phyloP scores from a whole-genome alignment of 2,329 filamentous ascomycete genomes.

The Periconia sp. region DNA sequence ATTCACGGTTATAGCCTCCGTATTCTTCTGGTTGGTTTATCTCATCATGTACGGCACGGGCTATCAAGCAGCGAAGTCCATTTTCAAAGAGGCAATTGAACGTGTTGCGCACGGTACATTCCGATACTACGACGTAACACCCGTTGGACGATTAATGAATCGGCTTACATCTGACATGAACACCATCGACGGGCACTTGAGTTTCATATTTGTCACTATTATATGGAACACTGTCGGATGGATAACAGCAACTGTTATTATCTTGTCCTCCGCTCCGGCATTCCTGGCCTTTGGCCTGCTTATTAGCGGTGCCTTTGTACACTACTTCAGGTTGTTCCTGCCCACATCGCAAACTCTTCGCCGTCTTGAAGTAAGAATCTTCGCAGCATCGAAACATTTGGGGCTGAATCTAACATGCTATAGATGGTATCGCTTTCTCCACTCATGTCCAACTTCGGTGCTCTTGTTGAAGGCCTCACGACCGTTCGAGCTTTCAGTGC shows the following conservation, averaged over 20 bases:
- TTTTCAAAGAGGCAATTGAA: constrained; percentile 73
- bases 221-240: constrained; percentile 72
- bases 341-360: constrained; percentile 82
- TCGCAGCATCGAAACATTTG: not conserved
- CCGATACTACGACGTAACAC: constrained; percentile 88
- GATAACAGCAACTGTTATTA: constrained; percentile 72
- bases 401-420: constrained; percentile 7
- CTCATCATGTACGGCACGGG: constrained; percentile 74
- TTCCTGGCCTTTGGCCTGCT: constrained; percentile 73
- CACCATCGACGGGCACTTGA: constrained; percentile 85
- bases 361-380: constrained; percentile 62
- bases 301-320: constrained; percentile 69
- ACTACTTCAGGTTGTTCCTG: constrained; percentile 75
- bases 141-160: constrained; percentile 89
- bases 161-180: constrained; percentile 87
- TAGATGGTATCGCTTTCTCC: constrained; percentile 83
- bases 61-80: constrained; percentile 72
- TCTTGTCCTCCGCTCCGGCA: constrained; percentile 74
- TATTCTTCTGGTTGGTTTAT: constrained; percentile 60
- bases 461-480: constrained; percentile 79
- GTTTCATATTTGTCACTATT: constrained; percentile 70
- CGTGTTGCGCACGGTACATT: constrained; percentile 80
- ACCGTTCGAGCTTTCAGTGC: constrained; percentile 84
- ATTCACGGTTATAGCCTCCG: constrained; percentile 48
- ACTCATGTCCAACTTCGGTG: constrained; percentile 89